Conservation (phyloP, 2,329 filamentous ascomycete species). For the Penicillium sp. region DNA sequence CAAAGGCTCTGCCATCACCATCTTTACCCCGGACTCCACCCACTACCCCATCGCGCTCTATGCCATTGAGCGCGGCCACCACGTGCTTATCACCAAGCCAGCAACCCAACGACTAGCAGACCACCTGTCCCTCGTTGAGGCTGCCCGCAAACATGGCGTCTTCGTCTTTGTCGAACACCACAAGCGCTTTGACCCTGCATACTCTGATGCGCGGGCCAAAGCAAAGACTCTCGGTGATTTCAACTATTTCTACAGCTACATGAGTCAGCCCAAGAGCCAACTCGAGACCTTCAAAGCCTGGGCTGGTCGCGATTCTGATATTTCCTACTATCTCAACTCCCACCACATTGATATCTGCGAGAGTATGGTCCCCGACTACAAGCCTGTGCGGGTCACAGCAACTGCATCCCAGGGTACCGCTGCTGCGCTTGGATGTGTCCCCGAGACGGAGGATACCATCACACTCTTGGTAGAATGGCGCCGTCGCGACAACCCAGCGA, state of each 20-base stretch:
- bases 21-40: slow-evolving; percentile 92
- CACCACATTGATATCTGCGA: slow-evolving; percentile 93
- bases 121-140: slow-evolving; percentile 71
- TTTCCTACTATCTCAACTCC: slow-evolving; percentile 92
- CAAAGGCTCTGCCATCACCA: slow-evolving; percentile 83
- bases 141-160: slow-evolving; percentile 68
- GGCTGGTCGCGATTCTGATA: slow-evolving; percentile 88
- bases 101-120: slow-evolving; percentile 79
- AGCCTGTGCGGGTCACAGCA: slow-evolving; percentile 73
- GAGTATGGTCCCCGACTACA: slow-evolving; percentile 80
- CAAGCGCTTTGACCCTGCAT: slow-evolving; percentile 92
- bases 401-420: slow-evolving; percentile 77
- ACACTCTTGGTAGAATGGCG: slow-evolving; percentile 85
- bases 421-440: slow-evolving; percentile 70
- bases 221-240: slow-evolving; percentile 80
- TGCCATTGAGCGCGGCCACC: slow-evolving; percentile 80
- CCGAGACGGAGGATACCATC: slow-evolving; percentile 87
- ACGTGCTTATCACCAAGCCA: slow-evolving; percentile 92
- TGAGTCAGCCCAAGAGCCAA: slow-evolving; percentile 88
- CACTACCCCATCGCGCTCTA: slow-evolving; percentile 91
- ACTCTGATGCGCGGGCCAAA: slow-evolving; percentile 78
- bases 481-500: slow-evolving; percentile 63
- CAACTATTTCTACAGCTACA: slow-evolving; percentile 98
- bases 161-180: slow-evolving; percentile 95
- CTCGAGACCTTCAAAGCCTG: slow-evolving; percentile 92